phyloP scores from a whole-genome alignment of 2,329 filamentous ascomycete species.

The Aspergillus puulaauensis region DNA sequence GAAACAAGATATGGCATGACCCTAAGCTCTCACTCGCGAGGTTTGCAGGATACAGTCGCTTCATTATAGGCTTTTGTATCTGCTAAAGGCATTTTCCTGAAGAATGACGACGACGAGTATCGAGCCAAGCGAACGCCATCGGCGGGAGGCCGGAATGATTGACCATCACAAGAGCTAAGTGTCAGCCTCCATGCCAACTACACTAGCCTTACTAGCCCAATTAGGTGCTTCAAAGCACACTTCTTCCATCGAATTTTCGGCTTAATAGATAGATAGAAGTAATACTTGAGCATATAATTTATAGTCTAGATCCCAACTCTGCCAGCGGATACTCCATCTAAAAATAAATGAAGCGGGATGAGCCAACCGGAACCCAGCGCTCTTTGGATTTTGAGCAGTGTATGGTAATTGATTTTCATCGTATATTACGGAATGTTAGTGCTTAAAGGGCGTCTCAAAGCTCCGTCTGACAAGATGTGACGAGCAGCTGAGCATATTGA shows the following conservation, averaged over 20 bases:
- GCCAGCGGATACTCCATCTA: conserved; percentile 4
- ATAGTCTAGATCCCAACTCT: neutral
- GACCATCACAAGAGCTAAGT: conserved; percentile 10
- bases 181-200: conserved; percentile 9
- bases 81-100: neutral
- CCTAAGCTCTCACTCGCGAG: neutral
- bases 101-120: neutral
- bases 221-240: neutral
- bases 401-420: conserved; percentile 4
- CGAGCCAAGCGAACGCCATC: conserved; percentile 10
- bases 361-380: conserved; percentile 19
- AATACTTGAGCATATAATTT: neutral
- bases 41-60: neutral
- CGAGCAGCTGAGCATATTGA: neutral
- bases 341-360: conserved; percentile 13
- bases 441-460: neutral
- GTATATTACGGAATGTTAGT: neutral
- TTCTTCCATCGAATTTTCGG: neutral
- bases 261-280: neutral
- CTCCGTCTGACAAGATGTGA: neutral
- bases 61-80: neutral
- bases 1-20: neutral
- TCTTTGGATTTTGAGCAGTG: neutral
- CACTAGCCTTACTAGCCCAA: neutral
- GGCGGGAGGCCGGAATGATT: neutral